Evolutionary conservation across 352 stramenopile genomes (phyloP).

Genomic region (Phytopythium montanum): DNA sequence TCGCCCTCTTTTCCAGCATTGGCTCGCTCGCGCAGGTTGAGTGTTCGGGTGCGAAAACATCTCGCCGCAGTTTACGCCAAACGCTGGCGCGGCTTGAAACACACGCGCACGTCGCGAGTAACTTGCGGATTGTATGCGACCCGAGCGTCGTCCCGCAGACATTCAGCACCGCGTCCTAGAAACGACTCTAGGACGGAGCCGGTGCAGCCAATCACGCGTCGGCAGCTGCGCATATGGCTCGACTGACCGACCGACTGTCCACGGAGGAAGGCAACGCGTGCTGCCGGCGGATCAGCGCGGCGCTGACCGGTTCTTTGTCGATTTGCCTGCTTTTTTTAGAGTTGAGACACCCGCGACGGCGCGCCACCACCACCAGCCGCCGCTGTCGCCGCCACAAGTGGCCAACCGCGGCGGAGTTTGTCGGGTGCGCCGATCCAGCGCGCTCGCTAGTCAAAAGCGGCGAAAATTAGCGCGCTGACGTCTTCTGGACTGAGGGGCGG

Average conservation of each 20-base stretch:
- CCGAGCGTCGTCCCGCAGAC: not conserved
- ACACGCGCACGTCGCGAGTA: not conserved
- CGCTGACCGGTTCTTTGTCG: not conserved
- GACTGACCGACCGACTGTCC: too few relatives aligned
- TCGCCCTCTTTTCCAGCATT: not conserved
- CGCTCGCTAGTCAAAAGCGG: not conserved
- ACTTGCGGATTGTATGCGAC: not conserved
- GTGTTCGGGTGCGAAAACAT: slow-evolving; percentile 30
- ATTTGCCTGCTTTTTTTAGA: not conserved
- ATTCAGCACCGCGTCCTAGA: slow-evolving; percentile 1
- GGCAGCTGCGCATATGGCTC: not conserved
- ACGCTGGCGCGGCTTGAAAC: not conserved
- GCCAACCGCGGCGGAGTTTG: not conserved
- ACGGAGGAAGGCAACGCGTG: not conserved
- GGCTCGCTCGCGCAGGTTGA: not conserved
- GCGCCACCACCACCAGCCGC: too few relatives aligned
- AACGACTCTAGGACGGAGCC: not conserved
- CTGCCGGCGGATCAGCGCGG: not conserved
- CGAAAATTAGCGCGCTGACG: not conserved
- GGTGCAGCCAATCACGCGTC: not conserved
- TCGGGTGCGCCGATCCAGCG: not conserved
- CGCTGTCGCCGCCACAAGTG: not conserved
- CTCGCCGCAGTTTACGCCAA: slow-evolving; percentile 18
- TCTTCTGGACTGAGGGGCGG: not conserved
- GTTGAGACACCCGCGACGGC: not conserved